Evolutionary conservation across 768 basidiomycete species (phyloP).

Genomic region (Dioszegia crocea): DNA sequence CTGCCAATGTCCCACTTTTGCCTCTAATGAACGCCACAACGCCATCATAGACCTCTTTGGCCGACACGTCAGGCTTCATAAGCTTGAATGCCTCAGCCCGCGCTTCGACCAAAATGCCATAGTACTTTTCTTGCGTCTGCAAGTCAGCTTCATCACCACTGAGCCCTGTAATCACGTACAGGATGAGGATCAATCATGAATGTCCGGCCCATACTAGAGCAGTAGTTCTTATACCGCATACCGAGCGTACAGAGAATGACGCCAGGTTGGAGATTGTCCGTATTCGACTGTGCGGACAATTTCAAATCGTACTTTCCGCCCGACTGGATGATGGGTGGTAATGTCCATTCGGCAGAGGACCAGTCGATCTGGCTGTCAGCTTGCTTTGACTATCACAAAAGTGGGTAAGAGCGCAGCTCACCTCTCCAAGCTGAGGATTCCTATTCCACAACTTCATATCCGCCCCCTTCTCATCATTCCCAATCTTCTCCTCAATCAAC

Average conservation of each 20-base stretch:
- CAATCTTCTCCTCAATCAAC: slow-evolving; percentile 79
- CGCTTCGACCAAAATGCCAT: slow-evolving; percentile 69
- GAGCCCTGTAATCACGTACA: slow-evolving; percentile 51
- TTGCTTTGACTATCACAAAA: neutral
- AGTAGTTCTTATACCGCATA: slow-evolving; percentile 87
- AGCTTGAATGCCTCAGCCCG: slow-evolving; percentile 70
- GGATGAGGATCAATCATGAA: slow-evolving; percentile 92
- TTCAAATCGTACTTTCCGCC: slow-evolving; percentile 86
- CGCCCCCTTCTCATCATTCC: slow-evolving; percentile 80
- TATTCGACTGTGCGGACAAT: slow-evolving; percentile 77
- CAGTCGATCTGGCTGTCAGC: slow-evolving; percentile 67
- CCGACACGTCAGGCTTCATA: slow-evolving; percentile 71
- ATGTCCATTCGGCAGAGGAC: slow-evolving; percentile 85
- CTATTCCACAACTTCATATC: slow-evolving; percentile 88
- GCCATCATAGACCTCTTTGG: slow-evolving; percentile 77
- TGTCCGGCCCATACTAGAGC: slow-evolving; percentile 84
- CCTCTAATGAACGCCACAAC: slow-evolving; percentile 62
- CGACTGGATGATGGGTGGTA: slow-evolving; percentile 92
- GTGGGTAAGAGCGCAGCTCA: slow-evolving; percentile 55
- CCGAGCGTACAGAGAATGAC: slow-evolving; percentile 84
- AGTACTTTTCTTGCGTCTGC: slow-evolving; percentile 88
- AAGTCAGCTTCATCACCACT: slow-evolving; percentile 8
- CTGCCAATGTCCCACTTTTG: slow-evolving; percentile 77
- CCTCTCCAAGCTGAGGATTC: slow-evolving; percentile 65
- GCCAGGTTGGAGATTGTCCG: slow-evolving; percentile 74